Base-by-base conservation (phyloP, 2,329 filamentous ascomycete genomes). In the Gliomastix tumulicola region DNA sequence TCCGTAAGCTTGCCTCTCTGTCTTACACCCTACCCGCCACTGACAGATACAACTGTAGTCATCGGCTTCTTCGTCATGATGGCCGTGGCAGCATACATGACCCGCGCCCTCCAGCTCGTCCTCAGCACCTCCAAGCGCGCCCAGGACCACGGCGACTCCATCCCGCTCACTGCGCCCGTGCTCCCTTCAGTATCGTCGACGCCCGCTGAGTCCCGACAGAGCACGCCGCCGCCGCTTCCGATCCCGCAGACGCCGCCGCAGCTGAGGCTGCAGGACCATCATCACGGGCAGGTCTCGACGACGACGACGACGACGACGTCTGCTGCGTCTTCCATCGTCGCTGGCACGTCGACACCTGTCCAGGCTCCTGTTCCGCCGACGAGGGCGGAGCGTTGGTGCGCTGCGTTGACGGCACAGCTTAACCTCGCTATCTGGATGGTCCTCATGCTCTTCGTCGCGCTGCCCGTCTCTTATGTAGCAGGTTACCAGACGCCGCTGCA, bases 11-110 rank as follows among this genome's bases (percentile, higher is more conserved):
- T 5, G 0, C n/a, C 13, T 6, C 17, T 21, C 15, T 2, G 10
- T 7, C 12, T 17, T 18, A 12, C 15, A 4, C 16, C 25, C 7
- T 5, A 12, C 6, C 21, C 16, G 10, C 5, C 6, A 21, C 34
- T 32, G 21, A 36, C 35, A 21, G 13, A 44, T 3, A 3, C n/a
- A 34, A 15, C 30, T 30, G 5, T 4, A 77, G 74, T 76, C 5
- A 50, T 76, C 30, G 75, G 74, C 12, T 79, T 76, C 51, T 45
- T 71, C 11, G 53, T 66, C 30, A 69, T 74, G 57, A 65, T 76
- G 50, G 54, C 62, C 6, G 49, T 67, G 32, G 71, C 71, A 12
- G 72, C 73, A 5, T 77, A 71, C 50, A 59, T 76, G 50, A 71
- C 71, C 1, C 65, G 74, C 12, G 63, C 59, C 7, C 55, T 79